A percentile compares a stretch with the other conserved stretches of the same genome.
Evolutionary conservation across 306 rosid genomes (phyloP).

Genomic region (Trichosanthes truncata): DNA sequence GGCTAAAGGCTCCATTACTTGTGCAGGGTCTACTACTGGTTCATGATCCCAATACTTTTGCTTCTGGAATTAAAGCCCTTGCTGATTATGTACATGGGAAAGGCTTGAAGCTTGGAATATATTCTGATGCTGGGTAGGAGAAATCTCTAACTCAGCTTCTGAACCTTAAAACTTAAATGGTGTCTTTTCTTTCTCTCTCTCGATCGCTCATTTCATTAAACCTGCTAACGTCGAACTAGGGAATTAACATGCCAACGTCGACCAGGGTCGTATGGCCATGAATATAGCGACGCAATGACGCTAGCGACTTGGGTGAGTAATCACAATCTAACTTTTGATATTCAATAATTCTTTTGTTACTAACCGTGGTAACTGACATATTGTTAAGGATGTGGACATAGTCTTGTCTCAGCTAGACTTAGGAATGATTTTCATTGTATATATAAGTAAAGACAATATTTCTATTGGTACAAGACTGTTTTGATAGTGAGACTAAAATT

Average conservation of each 20-base stretch:
- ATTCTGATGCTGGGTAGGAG: constrained; percentile 90
- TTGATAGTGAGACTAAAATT: too few species aligned
- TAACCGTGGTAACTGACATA: neutral
- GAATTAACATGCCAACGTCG: constrained; percentile 79
- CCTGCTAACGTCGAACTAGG: constrained; percentile 23
- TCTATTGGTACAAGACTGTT: too few species aligned
- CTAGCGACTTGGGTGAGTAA: constrained; percentile 86
- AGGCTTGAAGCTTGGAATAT: constrained; percentile 89
- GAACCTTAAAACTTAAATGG: neutral
- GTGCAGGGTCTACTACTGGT: constrained; percentile 49
- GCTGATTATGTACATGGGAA: constrained; percentile 71
- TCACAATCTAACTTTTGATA: constrained; percentile 10
- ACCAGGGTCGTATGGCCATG: constrained; percentile 77
- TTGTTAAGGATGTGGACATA: too few species aligned
- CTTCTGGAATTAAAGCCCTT: constrained; percentile 81
- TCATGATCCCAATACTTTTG: constrained; percentile 57
- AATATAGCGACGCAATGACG: constrained; percentile 52
- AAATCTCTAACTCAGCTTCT: neutral
- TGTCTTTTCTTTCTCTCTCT: neutral
- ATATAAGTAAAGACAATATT: too few species aligned
- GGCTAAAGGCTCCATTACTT: neutral
- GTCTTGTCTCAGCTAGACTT: too few species aligned
- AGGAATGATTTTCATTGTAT: too few species aligned
- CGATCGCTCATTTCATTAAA: too few species aligned
- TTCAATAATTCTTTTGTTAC: neutral